phyloP scores from a whole-genome alignment of 495 filamentous ascomycete species.

The Bombardia bombarda region DNA sequence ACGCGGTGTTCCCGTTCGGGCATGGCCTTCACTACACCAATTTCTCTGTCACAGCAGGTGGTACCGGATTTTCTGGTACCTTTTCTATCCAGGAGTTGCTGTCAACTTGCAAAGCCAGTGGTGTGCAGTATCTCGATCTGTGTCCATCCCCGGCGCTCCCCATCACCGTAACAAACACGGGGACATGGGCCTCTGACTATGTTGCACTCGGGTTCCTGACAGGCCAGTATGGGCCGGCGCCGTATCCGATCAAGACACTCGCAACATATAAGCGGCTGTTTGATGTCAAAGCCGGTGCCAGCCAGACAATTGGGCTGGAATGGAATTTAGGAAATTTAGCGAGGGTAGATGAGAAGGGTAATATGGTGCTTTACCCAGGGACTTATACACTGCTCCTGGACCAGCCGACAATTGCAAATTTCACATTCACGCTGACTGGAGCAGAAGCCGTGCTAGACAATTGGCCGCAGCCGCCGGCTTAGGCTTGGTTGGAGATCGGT shows the following conservation, averaged over 20 bases:
- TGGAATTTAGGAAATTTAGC: slow-evolving; percentile 49
- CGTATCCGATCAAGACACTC: slow-evolving; percentile 54
- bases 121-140: slow-evolving; percentile 21
- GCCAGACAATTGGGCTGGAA: slow-evolving; percentile 33
- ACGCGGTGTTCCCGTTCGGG: slow-evolving; percentile 37
- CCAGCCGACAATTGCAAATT: slow-evolving; percentile 11
- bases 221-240: slow-evolving; percentile 46
- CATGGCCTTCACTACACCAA: slow-evolving; percentile 39
- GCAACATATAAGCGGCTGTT: slow-evolving; percentile 48
- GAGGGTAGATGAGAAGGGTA: slow-evolving; percentile 46
- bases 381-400: slow-evolving; percentile 52
- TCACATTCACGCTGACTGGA: slow-evolving; percentile 35
- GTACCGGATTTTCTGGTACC: no score
- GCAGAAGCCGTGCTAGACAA: slow-evolving; percentile 33
- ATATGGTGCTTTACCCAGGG: slow-evolving; percentile 55
- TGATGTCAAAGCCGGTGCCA: slow-evolving; percentile 31
- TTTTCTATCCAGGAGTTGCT: slow-evolving; percentile 5
- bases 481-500: no score
- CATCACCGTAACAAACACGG: slow-evolving; percentile 40
- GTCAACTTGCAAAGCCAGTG: slow-evolving; percentile 7
- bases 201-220: slow-evolving; percentile 49
- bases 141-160: slow-evolving; percentile 36
- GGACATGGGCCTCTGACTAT: slow-evolving; percentile 45
- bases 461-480: slow-evolving; percentile 32
- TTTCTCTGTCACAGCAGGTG: slow-evolving; percentile 43